Evolutionary conservation across 176 grass and related monocot genomes (phyloP).

Genomic region (Elaeis guineensis): DNA sequence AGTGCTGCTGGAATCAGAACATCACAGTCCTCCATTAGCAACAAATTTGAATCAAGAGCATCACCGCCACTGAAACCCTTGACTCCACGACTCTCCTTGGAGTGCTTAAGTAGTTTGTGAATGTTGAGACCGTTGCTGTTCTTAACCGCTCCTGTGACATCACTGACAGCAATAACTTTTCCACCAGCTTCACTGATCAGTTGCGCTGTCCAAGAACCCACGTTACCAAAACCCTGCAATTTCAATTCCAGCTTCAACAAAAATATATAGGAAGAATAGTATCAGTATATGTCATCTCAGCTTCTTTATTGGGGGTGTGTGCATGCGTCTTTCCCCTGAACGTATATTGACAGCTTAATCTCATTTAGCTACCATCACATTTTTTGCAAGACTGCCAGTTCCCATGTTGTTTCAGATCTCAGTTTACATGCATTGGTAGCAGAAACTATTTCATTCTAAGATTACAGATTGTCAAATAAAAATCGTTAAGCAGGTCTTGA

Average conservation of each 20-base stretch:
- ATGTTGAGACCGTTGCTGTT: conserved; percentile 70
- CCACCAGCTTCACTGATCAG: conserved; percentile 76
- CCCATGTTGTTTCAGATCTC: no score
- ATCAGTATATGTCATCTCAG: no score
- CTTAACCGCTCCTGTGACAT: conserved; percentile 75
- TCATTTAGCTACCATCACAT: no score
- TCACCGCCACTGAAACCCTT: conserved; percentile 64
- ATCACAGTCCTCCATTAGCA: conserved; percentile 82
- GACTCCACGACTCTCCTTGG: conserved; percentile 42
- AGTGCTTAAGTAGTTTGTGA: conserved; percentile 45
- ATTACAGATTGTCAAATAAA: no score
- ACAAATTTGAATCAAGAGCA: conserved; percentile 33
- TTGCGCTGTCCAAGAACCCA: conserved; percentile 83
- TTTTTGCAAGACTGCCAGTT: no score
- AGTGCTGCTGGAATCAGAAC: conserved; percentile 80
- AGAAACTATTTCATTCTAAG: no score
- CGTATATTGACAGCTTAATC: no score
- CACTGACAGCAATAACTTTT: conserved; percentile 67
- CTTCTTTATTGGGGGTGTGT: no score
- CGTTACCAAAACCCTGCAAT: conserved; percentile 85
- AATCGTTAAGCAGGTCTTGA: no score
- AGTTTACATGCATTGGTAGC: no score
- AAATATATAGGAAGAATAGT: no score
- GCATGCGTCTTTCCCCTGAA: no score
- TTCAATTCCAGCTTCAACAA: background rate